Conservation (phyloP, 2,329 filamentous ascomycete genomes). For the Colletotrichum tropicicola region DNA sequence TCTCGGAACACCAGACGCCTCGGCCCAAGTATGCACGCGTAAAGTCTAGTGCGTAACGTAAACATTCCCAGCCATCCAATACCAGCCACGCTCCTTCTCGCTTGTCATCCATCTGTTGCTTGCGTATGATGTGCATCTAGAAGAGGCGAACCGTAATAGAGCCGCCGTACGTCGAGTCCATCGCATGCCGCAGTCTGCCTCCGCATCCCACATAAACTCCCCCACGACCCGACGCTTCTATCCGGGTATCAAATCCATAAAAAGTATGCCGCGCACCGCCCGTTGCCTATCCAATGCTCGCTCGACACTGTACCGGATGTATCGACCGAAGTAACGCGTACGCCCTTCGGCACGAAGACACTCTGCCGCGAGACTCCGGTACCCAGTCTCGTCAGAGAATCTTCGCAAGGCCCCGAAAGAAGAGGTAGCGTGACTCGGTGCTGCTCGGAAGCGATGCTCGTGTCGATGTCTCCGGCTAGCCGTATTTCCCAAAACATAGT, state of each 20-base stretch:
- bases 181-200: not conserved
- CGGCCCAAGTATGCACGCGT: conserved; percentile 20
- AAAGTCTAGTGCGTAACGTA: conserved; percentile 27
- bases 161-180: not conserved
- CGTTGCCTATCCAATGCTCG: not conserved
- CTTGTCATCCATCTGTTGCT: not conserved
- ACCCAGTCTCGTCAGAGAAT: not conserved
- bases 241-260: conserved; percentile 27
- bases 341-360: not conserved
- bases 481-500: not conserved
- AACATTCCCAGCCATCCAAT: conserved; percentile 4
- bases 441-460: not conserved
- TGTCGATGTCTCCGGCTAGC: conserved; percentile 1
- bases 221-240: conserved; percentile 23
- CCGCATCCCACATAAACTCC: not conserved
- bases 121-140: not conserved
- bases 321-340: not conserved
- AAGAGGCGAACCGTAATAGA: not conserved
- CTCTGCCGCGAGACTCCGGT: not conserved
- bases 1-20: conserved; percentile 29
- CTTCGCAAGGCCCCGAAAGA: not conserved
- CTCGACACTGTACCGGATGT: not conserved
- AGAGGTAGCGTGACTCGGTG: not conserved
- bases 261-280: not conserved
- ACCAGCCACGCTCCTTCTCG: not conserved